Percentiles rank a stretch among this genome's conserved stretches.
These are phyloP conservation scores for Zanthoxylum bungeanum DNA, from an alignment of 345 rosid genomes.

Conservation along the genomic window DNA sequence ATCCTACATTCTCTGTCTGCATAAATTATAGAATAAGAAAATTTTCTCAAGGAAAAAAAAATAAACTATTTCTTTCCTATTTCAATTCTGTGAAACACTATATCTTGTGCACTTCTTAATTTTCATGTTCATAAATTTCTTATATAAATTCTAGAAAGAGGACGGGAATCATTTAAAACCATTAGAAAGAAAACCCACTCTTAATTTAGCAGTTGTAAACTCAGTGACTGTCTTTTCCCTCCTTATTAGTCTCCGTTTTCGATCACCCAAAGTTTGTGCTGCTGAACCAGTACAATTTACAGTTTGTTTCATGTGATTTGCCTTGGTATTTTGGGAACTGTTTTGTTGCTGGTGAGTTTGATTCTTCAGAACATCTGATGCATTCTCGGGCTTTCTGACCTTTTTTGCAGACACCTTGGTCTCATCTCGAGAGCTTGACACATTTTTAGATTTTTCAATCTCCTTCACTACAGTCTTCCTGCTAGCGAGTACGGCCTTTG, in stretches of 20 bases:
- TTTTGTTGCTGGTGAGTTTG: conserved; percentile 13
- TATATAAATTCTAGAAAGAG: not conserved
- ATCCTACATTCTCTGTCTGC: conserved; percentile 41
- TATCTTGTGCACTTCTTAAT: not conserved
- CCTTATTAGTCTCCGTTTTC: conserved; percentile 19
- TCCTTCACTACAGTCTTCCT: conserved; percentile 35
- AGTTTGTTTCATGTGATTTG: conserved; percentile 19
- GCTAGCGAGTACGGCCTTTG: conserved; percentile 25
- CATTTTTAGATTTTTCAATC: conserved; percentile 33
- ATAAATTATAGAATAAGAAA: conserved; percentile 16
- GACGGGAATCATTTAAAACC: not conserved
- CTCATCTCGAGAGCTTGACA: conserved; percentile 35
- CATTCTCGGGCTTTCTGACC: conserved; percentile 35
- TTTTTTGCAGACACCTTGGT: conserved; percentile 26
- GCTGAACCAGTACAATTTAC: not conserved
- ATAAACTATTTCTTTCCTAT: not conserved
- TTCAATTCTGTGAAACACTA: not conserved
- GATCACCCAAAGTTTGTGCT: conserved; percentile 13
- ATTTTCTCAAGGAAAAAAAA: not conserved
- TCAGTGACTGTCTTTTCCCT: conserved; percentile 27
- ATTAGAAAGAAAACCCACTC: conserved; percentile 26
- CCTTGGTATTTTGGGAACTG: conserved; percentile 21
- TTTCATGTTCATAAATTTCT: not conserved
- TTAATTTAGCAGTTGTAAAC: conserved; percentile 8
- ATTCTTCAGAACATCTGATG: conserved; percentile 25